Conservation (phyloP, 164 flowering plant genomes). For the Nymphaea colorata region DNA sequence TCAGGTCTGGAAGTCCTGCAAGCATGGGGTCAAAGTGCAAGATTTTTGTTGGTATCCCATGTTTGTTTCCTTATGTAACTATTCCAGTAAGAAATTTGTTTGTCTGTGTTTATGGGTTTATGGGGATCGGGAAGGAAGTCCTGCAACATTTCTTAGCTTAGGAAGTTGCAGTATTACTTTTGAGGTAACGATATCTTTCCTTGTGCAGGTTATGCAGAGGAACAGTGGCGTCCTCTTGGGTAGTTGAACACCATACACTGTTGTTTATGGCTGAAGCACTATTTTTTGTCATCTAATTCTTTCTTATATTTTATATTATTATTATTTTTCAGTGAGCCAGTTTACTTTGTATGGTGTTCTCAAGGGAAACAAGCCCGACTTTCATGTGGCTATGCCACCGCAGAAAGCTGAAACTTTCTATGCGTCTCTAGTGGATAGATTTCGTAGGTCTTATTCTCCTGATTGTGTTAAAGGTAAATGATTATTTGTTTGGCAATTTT, state of each 20-base stretch:
- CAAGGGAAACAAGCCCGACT: conserved; percentile 97
- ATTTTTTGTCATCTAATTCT: neutral
- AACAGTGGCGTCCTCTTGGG: conserved; percentile 75
- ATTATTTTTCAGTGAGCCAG: conserved; percentile 64
- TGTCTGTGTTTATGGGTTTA: neutral
- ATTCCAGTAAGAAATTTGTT: neutral
- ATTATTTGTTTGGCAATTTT: too few species aligned
- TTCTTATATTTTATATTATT: neutral
- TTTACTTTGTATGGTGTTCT: conserved; percentile 82
- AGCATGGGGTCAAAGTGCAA: conserved; percentile 39
- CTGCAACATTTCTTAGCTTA: neutral
- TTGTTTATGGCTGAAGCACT: neutral
- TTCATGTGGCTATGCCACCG: conserved; percentile 95
- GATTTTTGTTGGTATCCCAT: neutral
- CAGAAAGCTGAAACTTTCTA: conserved; percentile 79
- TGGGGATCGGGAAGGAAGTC: neutral
- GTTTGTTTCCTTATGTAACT: neutral
- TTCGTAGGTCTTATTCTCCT: conserved; percentile 42
- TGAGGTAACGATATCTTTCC: neutral
- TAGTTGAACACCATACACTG: conserved; percentile 11
- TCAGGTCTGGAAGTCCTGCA: neutral
- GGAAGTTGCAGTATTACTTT: neutral
- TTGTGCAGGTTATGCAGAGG: conserved; percentile 78
- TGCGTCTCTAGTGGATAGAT: conserved; percentile 64
- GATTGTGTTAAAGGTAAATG: conserved; percentile 59